Percentiles rank a stretch among this genome's conserved stretches.
Evolutionary conservation across 2,329 filamentous ascomycete genomes (phyloP).

Genomic region (Septoria petroselini): DNA sequence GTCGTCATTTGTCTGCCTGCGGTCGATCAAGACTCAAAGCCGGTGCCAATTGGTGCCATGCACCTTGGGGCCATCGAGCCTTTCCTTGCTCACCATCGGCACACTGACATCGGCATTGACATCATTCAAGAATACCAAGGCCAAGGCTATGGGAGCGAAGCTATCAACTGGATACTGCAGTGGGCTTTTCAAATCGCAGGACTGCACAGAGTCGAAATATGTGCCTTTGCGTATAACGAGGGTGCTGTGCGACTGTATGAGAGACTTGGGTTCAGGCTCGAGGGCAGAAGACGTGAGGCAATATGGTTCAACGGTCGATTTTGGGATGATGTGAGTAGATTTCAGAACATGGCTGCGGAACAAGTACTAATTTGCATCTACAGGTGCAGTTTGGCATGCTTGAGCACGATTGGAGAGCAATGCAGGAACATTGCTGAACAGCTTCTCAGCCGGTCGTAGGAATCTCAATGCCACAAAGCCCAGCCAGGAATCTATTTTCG

Average conservation of each 20-base stretch:
- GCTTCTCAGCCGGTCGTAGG: too few species aligned
- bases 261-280: constrained; percentile 45
- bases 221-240: constrained; percentile 45
- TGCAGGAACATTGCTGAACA: neutral
- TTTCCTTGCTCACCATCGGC: constrained; percentile 41
- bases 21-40: neutral
- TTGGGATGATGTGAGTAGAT: constrained; percentile 32
- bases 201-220: constrained; percentile 46
- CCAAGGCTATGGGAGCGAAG: constrained; percentile 49
- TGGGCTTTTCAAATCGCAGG: constrained; percentile 49
- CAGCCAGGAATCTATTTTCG: too few species aligned
- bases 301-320: constrained; percentile 46
- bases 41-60: constrained; percentile 36
- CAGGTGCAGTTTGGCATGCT: constrained; percentile 4
- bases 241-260: constrained; percentile 47
- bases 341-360: too few species aligned
- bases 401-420: constrained; percentile 7
- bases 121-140: constrained; percentile 41
- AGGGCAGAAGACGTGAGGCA: constrained; percentile 45
- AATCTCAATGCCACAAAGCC: too few species aligned
- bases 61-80: constrained; percentile 29
- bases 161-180: constrained; percentile 48
- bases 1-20: constrained; percentile 42
- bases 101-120: constrained; percentile 42
- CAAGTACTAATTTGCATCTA: too few species aligned